Base-by-base conservation (phyloP, 2,329 filamentous ascomycete genomes). In the Fonsecaea monophora region DNA sequence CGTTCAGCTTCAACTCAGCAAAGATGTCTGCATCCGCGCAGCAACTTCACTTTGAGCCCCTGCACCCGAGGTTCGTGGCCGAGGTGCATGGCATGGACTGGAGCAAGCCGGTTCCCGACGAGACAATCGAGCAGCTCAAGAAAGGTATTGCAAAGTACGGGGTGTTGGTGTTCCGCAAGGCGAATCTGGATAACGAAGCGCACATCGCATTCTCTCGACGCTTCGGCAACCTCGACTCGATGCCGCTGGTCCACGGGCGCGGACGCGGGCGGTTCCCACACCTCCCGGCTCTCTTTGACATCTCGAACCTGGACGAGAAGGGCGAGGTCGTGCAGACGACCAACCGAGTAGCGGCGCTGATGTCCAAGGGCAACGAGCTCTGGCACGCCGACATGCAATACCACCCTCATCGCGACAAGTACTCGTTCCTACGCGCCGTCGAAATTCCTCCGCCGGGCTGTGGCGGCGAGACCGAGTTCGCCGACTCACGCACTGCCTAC, bases 21-120 rank as follows among this genome's bases (percentile, higher is more conserved):
- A 32, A 32, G 4, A 32, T 32, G 30, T 32, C 30, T 5, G 30
- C 30, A 5, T 32, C 30, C 30, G 30, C 30, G 30, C 30, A 32
- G 30, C 30, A 32, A 32, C 30, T 32, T 32, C 30, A 32, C 30
- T 32, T 32, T 4, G 30, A 32, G 30, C 30, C 30, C 30, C 30
- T 32, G 30, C 30, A 32, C 30, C 75, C 77, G 1, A 80, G 64
- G 34, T 80, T 79, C 68, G 78, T 71, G 4, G 78, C 77, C 6
- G 78, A 80, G 58, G 71, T 81, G 34, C 65, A 72, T 30, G 77
- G 78, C 5, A 72, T 79, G 5, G 75, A 80, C 57, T 78, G 80
- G 61, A 72, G 72, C 4, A 67, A 73, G n/a, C 73, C 75, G 1
- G 70, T 79, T 18, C 61, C 73, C 12, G 18, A 50, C 38, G 40